phyloP scores from a whole-genome alignment of 345 rosid species.

The Tarenaya hassleriana region DNA sequence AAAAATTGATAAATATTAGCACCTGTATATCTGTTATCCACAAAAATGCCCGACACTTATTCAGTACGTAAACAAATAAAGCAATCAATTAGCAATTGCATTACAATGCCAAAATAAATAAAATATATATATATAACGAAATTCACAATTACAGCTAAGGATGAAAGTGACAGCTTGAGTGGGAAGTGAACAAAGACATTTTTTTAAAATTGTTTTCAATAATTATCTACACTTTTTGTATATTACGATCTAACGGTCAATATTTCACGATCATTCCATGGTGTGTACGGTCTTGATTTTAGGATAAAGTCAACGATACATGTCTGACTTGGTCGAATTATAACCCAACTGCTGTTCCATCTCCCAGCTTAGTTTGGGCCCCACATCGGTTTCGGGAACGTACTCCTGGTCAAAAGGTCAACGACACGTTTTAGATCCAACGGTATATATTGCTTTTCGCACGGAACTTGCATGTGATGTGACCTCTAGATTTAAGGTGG shows the following conservation, averaged over 20 bases:
- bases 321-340: slow-evolving; percentile 37
- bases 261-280: slow-evolving; percentile 1
- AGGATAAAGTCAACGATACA: slow-evolving; percentile 39
- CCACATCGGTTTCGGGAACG: slow-evolving; percentile 41
- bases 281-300: neutral
- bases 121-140: neutral
- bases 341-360: slow-evolving; percentile 53
- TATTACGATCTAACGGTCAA: slow-evolving; percentile 6
- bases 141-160: slow-evolving; percentile 16
- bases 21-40: too few relatives aligned
- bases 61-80: neutral
- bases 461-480: neutral
- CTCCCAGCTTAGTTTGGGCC: slow-evolving; percentile 55
- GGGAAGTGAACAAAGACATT: slow-evolving; percentile 26
- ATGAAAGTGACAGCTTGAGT: slow-evolving; percentile 5
- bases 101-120: neutral
- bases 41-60: too few relatives aligned
- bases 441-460: neutral
- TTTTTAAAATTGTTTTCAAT: slow-evolving; percentile 15
- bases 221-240: too few relatives aligned
- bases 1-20: too few relatives aligned
- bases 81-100: slow-evolving; percentile 18
- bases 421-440: neutral
- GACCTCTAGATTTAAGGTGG: neutral
- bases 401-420: slow-evolving; percentile 37